Base-by-base conservation (phyloP, 352 stramenopile species). In the Halophytophthora polymorphica region DNA sequence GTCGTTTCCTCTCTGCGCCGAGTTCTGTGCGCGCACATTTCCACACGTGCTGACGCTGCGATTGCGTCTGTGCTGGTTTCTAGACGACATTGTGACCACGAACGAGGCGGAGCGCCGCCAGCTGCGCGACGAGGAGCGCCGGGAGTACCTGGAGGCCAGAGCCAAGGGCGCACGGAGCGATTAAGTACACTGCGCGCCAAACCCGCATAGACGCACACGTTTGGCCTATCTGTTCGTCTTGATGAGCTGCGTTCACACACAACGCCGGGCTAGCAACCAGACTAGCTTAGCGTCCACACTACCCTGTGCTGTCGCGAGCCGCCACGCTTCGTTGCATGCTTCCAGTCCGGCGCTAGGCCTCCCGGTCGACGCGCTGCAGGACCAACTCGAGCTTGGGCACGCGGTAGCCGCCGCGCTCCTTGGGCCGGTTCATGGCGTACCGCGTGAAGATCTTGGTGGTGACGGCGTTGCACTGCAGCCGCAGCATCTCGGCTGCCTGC, bases 11-110 rank as follows among this genome's bases (percentile, higher is more conserved):
- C 17, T 23, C 3, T 2, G 2, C 10, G 11, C 21, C 11, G 25
- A 31, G 25, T 31, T 8, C 25, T 31, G 25, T 8, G 25, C 25
- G 25, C 25, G 4, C 4, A 44, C 58, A 25, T 44, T 40, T 58
- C 37, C 4, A 44, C 58, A 25, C 47, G 45, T 58, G 37, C 64
- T 37, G 15, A 11, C 42, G 35, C 22, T 58, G 38, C 40, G 44
- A 12, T 42, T 52, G n/a, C 53, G 35, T 34, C n/a, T 43, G 50
- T 31, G 47, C 25, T 14, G 28, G 34, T 19, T 37, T 54, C 36
- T 60, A 93, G 83, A 93, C 51, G 80, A 91, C 38, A 93, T 93
- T 62, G 81, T 89, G 53, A 89, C 83, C 10, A 64, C 66, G 38
- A 88, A 73, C 47, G 83, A 90, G 61, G 83, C 78, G 37, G 83